Conservation (phyloP, 2,329 filamentous ascomycete species). For the Xylaria hypoxylon region DNA sequence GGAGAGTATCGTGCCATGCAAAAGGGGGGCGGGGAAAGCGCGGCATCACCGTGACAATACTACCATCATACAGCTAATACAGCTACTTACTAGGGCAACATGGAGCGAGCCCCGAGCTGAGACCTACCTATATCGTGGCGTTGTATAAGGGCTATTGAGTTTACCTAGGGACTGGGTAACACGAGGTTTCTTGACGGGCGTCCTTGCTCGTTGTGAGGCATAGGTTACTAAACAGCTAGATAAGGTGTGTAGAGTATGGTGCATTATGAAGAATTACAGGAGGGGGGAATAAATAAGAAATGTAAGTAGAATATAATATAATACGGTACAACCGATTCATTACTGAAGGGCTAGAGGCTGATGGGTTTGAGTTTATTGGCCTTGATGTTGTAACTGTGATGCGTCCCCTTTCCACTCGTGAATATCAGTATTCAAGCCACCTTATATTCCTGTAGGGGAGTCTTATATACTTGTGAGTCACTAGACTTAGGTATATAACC, state of each 20-base stretch:
- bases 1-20: background rate
- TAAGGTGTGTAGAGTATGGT: no score
- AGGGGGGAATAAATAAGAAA: background rate
- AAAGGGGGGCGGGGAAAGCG: background rate
- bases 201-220: background rate
- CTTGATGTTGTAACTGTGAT: background rate
- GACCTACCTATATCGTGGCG: slow-evolving; percentile 1
- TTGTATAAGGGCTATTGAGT: background rate
- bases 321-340: background rate
- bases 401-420: background rate
- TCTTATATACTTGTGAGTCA: background rate
- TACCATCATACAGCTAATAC: background rate
- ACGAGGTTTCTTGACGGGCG: background rate
- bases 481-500: background rate
- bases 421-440: background rate
- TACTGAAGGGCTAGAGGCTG: background rate
- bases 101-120: slow-evolving; percentile 7
- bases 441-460: background rate
- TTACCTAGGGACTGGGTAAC: background rate
- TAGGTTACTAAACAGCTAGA: background rate
- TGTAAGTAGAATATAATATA: background rate
- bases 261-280: no score
- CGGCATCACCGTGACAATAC: background rate
- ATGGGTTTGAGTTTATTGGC: background rate
- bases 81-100: no score